phyloP scores from a whole-genome alignment of 1,284 basidiomycete genomes.

The Cryptococcus sp. region DNA sequence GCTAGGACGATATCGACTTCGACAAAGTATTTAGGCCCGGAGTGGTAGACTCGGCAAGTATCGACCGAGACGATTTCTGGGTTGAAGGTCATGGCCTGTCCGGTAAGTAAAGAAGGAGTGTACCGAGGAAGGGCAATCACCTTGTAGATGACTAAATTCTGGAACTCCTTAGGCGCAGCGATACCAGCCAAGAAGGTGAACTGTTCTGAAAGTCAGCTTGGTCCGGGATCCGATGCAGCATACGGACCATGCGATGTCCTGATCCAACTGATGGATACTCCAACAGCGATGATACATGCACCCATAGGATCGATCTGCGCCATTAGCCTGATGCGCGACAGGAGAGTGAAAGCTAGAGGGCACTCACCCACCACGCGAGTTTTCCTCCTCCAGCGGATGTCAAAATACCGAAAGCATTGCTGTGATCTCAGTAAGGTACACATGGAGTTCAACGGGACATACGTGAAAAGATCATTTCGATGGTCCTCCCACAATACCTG shows the following conservation, averaged over 20 bases:
- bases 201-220: conserved; percentile 51
- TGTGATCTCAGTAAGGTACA: conserved; percentile 54
- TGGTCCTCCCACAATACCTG: conserved; percentile 94
- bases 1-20: conserved; percentile 94
- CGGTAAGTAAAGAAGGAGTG: background rate
- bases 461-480: conserved; percentile 81
- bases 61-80: conserved; percentile 81
- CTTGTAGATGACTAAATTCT: conserved; percentile 89
- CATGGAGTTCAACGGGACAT: conserved; percentile 8
- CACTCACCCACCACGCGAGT: conserved; percentile 47
- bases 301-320: conserved; percentile 44
- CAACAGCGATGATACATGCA: conserved; percentile 62
- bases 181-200: conserved; percentile 87
- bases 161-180: conserved; percentile 83
- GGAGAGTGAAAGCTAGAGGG: background rate
- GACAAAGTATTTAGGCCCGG: conserved; percentile 74
- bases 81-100: conserved; percentile 70
- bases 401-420: conserved; percentile 63
- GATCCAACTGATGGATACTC: conserved; percentile 76
- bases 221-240: background rate
- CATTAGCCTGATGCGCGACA: background rate
- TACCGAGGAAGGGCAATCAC: conserved; percentile 16
- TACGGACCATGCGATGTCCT: conserved; percentile 60
- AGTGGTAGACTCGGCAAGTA: conserved; percentile 80
- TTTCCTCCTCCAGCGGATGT: conserved; percentile 89